Evolutionary conservation across 192 early-diverging fungal genomes (phyloP).

Genomic region (Pecoramyces ruminantium): DNA sequence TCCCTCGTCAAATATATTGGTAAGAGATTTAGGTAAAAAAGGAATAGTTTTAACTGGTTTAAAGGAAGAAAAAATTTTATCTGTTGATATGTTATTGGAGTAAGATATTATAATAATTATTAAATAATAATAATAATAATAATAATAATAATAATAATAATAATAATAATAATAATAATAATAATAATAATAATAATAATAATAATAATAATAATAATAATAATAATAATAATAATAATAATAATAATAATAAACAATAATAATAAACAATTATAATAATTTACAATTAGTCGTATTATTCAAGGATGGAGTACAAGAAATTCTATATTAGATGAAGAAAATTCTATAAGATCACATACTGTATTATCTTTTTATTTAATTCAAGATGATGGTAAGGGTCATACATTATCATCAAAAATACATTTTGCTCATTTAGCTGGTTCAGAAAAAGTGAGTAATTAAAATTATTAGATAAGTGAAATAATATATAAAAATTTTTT

Average conservation of each 20-base stretch:
- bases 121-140: too few relatives aligned
- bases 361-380: background rate
- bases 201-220: too few relatives aligned
- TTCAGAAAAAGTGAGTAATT: background rate
- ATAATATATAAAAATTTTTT: background rate
- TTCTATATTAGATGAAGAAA: background rate
- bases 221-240: too few relatives aligned
- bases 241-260: too few relatives aligned
- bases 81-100: background rate
- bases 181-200: too few relatives aligned
- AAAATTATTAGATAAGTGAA: background rate
- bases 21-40: background rate
- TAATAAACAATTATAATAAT: too few relatives aligned
- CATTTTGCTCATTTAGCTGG: background rate
- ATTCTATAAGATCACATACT: background rate
- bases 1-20: background rate
- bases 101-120: too few relatives aligned
- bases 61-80: background rate
- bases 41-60: background rate
- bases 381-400: background rate
- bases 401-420: background rate
- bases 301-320: background rate
- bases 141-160: too few relatives aligned
- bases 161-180: too few relatives aligned
- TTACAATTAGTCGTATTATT: background rate